Base-by-base conservation (phyloP, 2,329 filamentous ascomycete species). In the Ophiocordyceps australis region DNA sequence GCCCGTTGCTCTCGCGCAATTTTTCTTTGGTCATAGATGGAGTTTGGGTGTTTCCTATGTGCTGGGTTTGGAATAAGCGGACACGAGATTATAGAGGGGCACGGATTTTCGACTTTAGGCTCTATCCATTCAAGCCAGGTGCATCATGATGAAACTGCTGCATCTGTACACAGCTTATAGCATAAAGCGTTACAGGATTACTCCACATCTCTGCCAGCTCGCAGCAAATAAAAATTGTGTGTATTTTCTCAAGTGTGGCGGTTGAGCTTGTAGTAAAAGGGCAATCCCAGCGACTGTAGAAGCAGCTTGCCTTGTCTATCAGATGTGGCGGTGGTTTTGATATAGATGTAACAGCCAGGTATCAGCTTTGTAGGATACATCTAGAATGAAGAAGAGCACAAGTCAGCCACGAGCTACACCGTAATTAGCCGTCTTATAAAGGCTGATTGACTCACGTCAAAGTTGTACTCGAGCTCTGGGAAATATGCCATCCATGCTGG, bases 401-500 rank as follows among this genome's bases (percentile, higher is more conserved):
- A n/a, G n/a, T n/a, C n/a, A n/a, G n/a, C n/a, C n/a, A 19, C 17
- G 17, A 7, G 17, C 17, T 7, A 19, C 17, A 19, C 7, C 7
- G 17, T 10, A 19, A n/a, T n/a, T n/a, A n/a, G n/a, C n/a, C n/a
- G n/a, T n/a, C n/a, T n/a, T n/a, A n/a, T n/a, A n/a, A n/a, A n/a
- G n/a, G 16, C 30, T 12, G 16, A 26, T 23, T 12, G 23, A 65
- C 79, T 65, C 55, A 92, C 82, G 54, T 92, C 81, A 45, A 89
- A 93, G 57, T 93, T 94, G 40, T 82, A 71, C 52, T 94, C 85
- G 23, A 98, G 69, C 57, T 98, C 89, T 0, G 89, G 89, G 55
- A 95, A 98, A 36, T 80, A 58, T 26, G 76, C 71, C 40, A 93
- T 71, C 38, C 77, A 70, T 30, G 81, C 74, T 5, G 74, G 62